These are phyloP conservation scores for Venturia pyrina DNA, from an alignment of 2,329 filamentous ascomycete genomes.

Conservation along the genomic window DNA sequence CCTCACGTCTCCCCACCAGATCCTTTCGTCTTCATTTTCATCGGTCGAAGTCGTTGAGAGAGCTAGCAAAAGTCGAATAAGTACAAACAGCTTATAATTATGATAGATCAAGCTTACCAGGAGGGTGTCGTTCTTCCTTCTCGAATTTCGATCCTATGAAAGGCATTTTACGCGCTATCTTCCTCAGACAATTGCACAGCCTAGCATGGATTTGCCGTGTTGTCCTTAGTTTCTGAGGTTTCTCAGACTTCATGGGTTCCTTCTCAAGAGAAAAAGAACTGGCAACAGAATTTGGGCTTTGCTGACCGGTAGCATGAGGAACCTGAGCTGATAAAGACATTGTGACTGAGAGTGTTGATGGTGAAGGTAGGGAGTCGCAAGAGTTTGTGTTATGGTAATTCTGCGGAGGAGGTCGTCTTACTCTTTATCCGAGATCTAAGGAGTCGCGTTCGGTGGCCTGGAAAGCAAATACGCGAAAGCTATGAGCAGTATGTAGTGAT, in stretches of 20 bases:
- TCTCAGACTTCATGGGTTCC: neutral
- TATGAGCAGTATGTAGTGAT: neutral
- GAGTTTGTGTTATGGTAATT: neutral
- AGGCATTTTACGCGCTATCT: neutral
- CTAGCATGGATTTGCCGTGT: neutral
- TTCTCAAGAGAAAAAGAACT: neutral
- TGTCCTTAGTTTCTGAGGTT: neutral
- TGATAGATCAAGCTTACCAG: neutral
- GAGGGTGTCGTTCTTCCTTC: neutral
- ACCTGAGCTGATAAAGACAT: neutral
- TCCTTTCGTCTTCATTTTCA: neutral
- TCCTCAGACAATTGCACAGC: neutral
- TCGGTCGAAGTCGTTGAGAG: neutral
- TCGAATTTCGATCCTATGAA: neutral
- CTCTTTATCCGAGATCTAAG: neutral
- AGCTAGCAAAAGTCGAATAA: neutral
- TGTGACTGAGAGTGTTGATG: neutral
- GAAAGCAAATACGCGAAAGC: neutral
- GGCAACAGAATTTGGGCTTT: neutral
- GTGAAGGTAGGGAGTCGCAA: neutral
- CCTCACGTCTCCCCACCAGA: neutral
- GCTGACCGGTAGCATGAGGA: neutral
- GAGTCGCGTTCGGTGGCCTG: neutral
- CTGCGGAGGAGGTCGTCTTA: neutral
- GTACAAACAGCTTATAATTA: neutral